These are phyloP conservation scores for Tolypocladium pustulatum DNA, from an alignment of 2,329 filamentous ascomycete genomes.

Conservation along the genomic window DNA sequence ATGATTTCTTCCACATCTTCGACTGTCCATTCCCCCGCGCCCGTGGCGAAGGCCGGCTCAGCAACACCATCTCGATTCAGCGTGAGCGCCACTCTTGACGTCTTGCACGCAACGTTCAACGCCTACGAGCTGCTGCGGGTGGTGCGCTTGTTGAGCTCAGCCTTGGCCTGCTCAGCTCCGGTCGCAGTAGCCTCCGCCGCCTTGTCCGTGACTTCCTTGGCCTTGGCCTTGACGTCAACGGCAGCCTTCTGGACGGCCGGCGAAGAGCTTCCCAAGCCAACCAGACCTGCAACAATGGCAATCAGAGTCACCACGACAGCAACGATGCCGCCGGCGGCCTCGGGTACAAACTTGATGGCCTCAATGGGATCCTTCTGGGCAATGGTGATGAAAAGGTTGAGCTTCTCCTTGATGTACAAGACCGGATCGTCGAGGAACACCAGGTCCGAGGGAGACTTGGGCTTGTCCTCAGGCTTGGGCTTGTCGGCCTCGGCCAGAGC, in stretches of 20 bases:
- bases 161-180: constrained; percentile 65
- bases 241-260: constrained; percentile 66
- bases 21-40: neutral
- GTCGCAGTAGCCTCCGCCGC: constrained; percentile 45
- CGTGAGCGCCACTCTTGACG: neutral
- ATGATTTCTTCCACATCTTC: neutral
- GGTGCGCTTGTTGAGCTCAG: constrained; percentile 53
- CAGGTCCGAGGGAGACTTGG: constrained; percentile 64
- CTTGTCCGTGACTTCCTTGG: constrained; percentile 61
- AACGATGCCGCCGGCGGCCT: constrained; percentile 73
- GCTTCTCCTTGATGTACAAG: constrained; percentile 80
- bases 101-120: neutral
- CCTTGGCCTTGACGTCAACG: constrained; percentile 55
- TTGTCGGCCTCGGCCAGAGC: constrained; percentile 66
- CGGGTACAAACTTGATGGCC: constrained; percentile 82
- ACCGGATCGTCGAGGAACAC: constrained; percentile 89
- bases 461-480: constrained; percentile 59
- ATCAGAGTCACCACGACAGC: constrained; percentile 61
- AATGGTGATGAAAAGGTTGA: constrained; percentile 81
- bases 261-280: constrained; percentile 55
- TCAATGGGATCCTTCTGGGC: constrained; percentile 71
- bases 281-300: constrained; percentile 56
- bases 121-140: constrained; percentile 45
- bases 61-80: neutral
- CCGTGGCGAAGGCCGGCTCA: neutral